A percentile compares a stretch with the other conserved stretches of the same genome.
phyloP scores from a whole-genome alignment of 2,329 filamentous ascomycete species.

The Xylaria sp. region DNA sequence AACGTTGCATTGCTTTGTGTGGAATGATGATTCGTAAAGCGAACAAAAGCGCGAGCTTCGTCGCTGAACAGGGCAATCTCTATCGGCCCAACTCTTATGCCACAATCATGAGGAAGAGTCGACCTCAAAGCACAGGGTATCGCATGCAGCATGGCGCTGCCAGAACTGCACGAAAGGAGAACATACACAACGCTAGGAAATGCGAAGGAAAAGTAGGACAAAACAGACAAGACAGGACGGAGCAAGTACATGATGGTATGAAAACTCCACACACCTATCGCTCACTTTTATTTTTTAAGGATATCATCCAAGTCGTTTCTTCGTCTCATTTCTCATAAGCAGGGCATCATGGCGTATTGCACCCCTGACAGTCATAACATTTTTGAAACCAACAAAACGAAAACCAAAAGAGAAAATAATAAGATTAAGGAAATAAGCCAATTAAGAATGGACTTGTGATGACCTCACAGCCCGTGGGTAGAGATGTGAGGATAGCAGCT shows the following conservation, averaged over 20 bases:
- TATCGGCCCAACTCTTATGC: conserved; percentile 32
- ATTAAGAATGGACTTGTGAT: conserved; percentile 2
- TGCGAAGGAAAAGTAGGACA: conserved; percentile 18
- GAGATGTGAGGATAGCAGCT: conserved; percentile 22
- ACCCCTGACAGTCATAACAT: conserved; percentile 3
- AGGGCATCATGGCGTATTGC: conserved; percentile 20
- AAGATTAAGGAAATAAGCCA: conserved; percentile 12
- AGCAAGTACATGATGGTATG: conserved; percentile 6
- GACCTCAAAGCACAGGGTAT: conserved; percentile 33
- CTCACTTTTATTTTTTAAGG: conserved; percentile 6
- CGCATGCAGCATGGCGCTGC: conserved; percentile 32
- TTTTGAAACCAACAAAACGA: conserved; percentile 10
- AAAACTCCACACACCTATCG: conserved; percentile 8
- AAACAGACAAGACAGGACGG: conserved; percentile 17
- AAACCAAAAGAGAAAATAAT: conserved; percentile 14
- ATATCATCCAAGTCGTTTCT: conserved; percentile 21
- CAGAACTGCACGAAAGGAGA: conserved; percentile 30
- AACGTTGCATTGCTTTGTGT: conserved; percentile 12
- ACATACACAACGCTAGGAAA: conserved; percentile 25
- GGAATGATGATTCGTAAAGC: conserved; percentile 24
- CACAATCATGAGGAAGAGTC: conserved; percentile 31
- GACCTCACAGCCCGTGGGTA: conserved; percentile 8
- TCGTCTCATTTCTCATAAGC: conserved; percentile 31
- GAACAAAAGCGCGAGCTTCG: conserved; percentile 36
- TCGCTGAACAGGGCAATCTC: conserved; percentile 33